Evolutionary conservation across 1,139 yeast genomes (phyloP).

Genomic region (Maudiozyma humilis): DNA sequence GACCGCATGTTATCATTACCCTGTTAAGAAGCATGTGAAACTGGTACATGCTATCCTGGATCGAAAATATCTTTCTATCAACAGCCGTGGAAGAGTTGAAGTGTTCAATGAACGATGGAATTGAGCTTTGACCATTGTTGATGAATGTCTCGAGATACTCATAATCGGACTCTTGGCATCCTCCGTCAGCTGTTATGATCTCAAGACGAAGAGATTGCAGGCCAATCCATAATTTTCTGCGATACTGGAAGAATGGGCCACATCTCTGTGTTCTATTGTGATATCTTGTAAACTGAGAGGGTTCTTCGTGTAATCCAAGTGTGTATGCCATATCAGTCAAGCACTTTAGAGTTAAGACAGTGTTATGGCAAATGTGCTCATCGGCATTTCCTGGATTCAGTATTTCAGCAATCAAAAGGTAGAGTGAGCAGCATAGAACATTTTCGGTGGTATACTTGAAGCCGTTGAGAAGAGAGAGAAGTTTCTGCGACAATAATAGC

Average conservation of each 20-base stretch:
- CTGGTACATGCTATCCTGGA: slow-evolving; percentile 12
- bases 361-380: slow-evolving; percentile 10
- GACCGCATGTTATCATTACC: slow-evolving; percentile 10
- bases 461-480: slow-evolving; percentile 15
- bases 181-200: slow-evolving; percentile 14
- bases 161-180: slow-evolving; percentile 4
- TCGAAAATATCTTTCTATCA: slow-evolving; percentile 9
- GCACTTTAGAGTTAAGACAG: slow-evolving; percentile 12
- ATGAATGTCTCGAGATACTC: slow-evolving; percentile 11
- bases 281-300: slow-evolving; percentile 13
- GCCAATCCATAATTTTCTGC: slow-evolving; percentile 18
- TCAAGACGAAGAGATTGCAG: slow-evolving; percentile 14
- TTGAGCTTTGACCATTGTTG: slow-evolving; percentile 1
- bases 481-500: slow-evolving; percentile 11
- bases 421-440: slow-evolving; percentile 14
- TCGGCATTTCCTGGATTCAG: slow-evolving; percentile 15
- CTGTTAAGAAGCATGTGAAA: slow-evolving; percentile 11
- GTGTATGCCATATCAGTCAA: slow-evolving; percentile 13
- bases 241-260: slow-evolving; percentile 6
- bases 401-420: slow-evolving; percentile 14
- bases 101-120: slow-evolving; percentile 5
- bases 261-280: slow-evolving; percentile 6
- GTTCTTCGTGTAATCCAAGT: slow-evolving; percentile 18
- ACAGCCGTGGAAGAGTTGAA: slow-evolving; percentile 3
- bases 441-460: slow-evolving; percentile 18